Percentiles rank a stretch among this genome's conserved stretches.
phyloP scores from a whole-genome alignment of 2,329 filamentous ascomycete species.

The Aphanocladium album region DNA sequence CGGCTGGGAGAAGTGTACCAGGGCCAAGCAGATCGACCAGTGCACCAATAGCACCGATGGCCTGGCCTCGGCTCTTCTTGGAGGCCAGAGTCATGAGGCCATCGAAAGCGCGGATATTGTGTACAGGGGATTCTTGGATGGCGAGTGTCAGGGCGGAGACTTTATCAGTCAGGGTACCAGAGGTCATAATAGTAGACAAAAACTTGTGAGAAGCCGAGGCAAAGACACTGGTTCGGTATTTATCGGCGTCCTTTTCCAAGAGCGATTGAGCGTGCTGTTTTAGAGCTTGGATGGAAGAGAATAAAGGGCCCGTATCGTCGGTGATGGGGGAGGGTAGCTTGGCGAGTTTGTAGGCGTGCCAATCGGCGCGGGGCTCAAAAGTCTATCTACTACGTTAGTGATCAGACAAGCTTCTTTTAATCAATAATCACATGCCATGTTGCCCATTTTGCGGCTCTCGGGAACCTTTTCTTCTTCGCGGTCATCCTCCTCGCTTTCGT shows the following conservation, averaged over 20 bases:
- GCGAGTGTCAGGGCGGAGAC: conserved; percentile 91
- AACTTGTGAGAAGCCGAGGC: conserved; percentile 90
- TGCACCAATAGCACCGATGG: conserved; percentile 85
- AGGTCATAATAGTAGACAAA: conserved; percentile 93
- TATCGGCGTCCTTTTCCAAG: conserved; percentile 69
- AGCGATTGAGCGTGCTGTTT: conserved; percentile 69
- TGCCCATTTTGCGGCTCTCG: conserved; percentile 28
- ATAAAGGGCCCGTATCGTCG: conserved; percentile 41
- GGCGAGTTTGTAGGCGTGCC: conserved; percentile 44
- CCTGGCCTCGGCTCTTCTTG: conserved; percentile 90
- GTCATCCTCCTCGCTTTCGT: conserved; percentile 22
- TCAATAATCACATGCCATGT: conserved; percentile 28
- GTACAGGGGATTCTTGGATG: conserved; percentile 91
- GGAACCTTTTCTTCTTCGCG: conserved; percentile 25
- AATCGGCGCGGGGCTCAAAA: conserved; percentile 54
- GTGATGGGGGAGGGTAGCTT: conserved; percentile 39
- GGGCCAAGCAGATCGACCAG: conserved; percentile 92
- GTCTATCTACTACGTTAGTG: conserved; percentile 38
- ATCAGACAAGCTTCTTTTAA: conserved; percentile 21
- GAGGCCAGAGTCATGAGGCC: conserved; percentile 75
- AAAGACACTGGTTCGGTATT: conserved; percentile 68
- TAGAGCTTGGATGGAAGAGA: conserved; percentile 43
- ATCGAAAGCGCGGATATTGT: conserved; percentile 86
- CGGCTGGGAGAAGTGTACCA: conserved; percentile 74
- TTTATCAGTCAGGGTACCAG: conserved; percentile 93